These are phyloP conservation scores for Arabis alpina DNA, from an alignment of 345 rosid genomes.

Conservation along the genomic window DNA sequence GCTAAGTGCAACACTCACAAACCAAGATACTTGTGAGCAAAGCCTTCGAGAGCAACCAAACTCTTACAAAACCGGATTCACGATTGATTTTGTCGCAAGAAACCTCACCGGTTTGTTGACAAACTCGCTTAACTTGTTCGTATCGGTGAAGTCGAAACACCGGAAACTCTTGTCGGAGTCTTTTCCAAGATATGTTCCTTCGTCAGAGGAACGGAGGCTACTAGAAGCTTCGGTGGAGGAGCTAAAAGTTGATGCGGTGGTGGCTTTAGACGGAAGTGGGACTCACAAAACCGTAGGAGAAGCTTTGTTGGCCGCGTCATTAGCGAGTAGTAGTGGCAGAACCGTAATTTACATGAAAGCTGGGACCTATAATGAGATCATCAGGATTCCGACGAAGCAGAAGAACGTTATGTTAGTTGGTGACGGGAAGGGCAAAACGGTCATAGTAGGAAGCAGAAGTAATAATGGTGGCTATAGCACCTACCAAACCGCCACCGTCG, in stretches of 20 bases:
- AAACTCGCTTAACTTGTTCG: constrained; percentile 45
- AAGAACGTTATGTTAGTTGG: constrained; percentile 64
- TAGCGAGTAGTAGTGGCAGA: constrained; percentile 47
- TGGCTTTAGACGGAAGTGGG: constrained; percentile 60
- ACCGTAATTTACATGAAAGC: constrained; percentile 56
- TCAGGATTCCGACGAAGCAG: constrained; percentile 52
- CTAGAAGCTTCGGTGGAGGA: constrained; percentile 53
- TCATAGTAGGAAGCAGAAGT: constrained; percentile 49
- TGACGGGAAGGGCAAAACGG: constrained; percentile 62
- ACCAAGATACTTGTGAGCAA: constrained; percentile 57
- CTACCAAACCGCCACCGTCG: constrained; percentile 57
- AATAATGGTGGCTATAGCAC: constrained; percentile 52
- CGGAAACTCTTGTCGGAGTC: constrained; percentile 13
- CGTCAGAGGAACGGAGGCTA: constrained; percentile 41
- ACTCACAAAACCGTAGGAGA: constrained; percentile 53
- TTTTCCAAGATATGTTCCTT: constrained; percentile 45
- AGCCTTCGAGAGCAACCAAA: constrained; percentile 45
- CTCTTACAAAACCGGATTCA: background rate
- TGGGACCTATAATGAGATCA: constrained; percentile 55
- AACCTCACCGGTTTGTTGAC: constrained; percentile 46
- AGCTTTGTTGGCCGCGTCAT: constrained; percentile 43
- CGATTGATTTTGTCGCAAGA: constrained; percentile 38
- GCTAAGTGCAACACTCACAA: constrained; percentile 62
- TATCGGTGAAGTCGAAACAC: constrained; percentile 24
- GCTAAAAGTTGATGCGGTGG: constrained; percentile 52